Evolutionary conservation across 371 early-diverging fungal species (phyloP), one percentile per base, ranked within the genome.

Genomic region (Mortierella sp.): DNA sequence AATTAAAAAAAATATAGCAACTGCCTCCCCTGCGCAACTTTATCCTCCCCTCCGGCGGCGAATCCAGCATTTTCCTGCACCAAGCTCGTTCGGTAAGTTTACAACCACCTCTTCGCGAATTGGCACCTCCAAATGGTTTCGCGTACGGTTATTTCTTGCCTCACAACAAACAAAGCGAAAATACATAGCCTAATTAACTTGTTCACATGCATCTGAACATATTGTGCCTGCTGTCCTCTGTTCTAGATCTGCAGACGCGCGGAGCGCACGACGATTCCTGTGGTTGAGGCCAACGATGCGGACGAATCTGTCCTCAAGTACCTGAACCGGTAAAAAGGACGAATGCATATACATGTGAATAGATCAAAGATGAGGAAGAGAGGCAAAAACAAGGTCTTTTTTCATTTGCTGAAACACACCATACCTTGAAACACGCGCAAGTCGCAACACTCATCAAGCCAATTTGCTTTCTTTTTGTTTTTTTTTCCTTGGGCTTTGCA

Each of bases 1-100:
- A 53, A 2, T 4, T 6, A 48, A 8, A 48, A 14, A n/a, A 34
- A 9, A 34, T 29, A 31, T 78, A 84, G 79, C 71, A 88, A 37
- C 89, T 97, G 63, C 97, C 96, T 11, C 93, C 92, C 11, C 86
- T 97, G 55, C 90, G 90, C 9, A 90, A 95, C 79, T 98, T 98
- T 67, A 97, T 97, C 63, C 80, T 98, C 74, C 97, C 98, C 10
- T 92, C 89, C 6, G 88, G 89, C 22, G 90, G 90, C 10, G 83
- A 86, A 44, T 87, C 91, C 26, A 86, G 88, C 2, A 77, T 90
- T 16, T 87, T 90, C 7, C 64, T 90, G 65, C 91, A 91, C 74
- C 86, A 87, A 37, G 76, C 80, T 10, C 85, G 86, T n/a, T 86
- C 87, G 4, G 92, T 91, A 87, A 81, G 78, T 58, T 8, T 19